These are phyloP conservation scores for Trametes maxima DNA, from an alignment of 768 basidiomycete genomes.

Conservation along the genomic window DNA sequence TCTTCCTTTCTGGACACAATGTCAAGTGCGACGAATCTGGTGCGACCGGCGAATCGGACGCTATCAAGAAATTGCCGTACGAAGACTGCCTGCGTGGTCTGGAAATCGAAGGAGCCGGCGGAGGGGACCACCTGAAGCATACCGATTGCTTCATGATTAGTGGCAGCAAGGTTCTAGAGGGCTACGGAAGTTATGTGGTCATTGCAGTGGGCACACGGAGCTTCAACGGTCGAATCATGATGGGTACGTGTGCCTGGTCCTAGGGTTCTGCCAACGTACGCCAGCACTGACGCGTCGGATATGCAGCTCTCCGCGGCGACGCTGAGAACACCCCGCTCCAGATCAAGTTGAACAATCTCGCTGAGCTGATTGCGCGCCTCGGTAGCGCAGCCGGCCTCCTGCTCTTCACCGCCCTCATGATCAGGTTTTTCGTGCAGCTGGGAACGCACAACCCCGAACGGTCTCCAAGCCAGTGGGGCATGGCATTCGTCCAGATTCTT, in stretches of 20 bases:
- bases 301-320: conserved; percentile 79
- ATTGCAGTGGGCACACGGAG: conserved; percentile 90
- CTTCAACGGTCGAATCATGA: conserved; percentile 98
- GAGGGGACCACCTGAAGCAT: conserved; percentile 43
- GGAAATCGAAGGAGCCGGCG: conserved; percentile 33
- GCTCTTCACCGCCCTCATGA: conserved; percentile 85
- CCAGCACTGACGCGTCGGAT: conserved; percentile 2
- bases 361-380: conserved; percentile 92
- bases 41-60: conserved; percentile 95
- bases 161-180: conserved; percentile 92
- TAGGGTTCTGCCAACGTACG: neutral
- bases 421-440: conserved; percentile 92
- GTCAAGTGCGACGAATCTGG: conserved; percentile 96
- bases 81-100: conserved; percentile 56
- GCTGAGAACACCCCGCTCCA: conserved; percentile 92
- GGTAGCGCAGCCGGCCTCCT: conserved; percentile 81
- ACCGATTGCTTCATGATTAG: conserved; percentile 91
- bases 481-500: conserved; percentile 88
- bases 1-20: conserved; percentile 91
- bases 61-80: conserved; percentile 86
- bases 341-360: conserved; percentile 89
- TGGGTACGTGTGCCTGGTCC: conserved; percentile 60
- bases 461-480: conserved; percentile 81
- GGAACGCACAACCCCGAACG: conserved; percentile 59
- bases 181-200: conserved; percentile 90